Evolutionary conservation across 805 yeast species (phyloP).

Genomic region (Nakazawaea anatomiae): DNA sequence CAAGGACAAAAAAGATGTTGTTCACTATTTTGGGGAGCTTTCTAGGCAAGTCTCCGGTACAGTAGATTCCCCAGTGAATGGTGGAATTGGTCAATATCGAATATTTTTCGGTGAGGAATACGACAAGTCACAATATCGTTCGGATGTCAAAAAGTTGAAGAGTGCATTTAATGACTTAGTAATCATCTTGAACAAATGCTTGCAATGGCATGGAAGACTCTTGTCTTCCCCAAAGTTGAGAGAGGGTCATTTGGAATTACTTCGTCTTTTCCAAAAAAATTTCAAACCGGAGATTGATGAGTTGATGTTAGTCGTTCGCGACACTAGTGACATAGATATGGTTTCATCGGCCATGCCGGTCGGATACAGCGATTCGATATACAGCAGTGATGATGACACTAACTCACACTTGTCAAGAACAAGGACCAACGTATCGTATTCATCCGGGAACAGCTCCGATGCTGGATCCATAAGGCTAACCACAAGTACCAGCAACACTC

Average conservation of each 20-base stretch:
- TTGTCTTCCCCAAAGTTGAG: conserved; percentile 45
- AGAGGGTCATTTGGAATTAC: conserved; percentile 62
- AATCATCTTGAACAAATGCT: conserved; percentile 55
- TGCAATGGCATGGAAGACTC: conserved; percentile 62
- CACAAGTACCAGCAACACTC: background rate
- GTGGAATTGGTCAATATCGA: conserved; percentile 83
- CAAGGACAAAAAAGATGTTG: conserved; percentile 43
- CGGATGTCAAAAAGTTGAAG: conserved; percentile 24
- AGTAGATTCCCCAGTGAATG: conserved; percentile 88
- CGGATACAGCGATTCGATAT: conserved; percentile 7
- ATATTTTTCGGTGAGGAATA: conserved; percentile 48
- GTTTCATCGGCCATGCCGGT: background rate
- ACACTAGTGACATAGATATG: conserved; percentile 8
- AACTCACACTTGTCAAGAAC: conserved; percentile 22
- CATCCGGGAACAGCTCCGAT: background rate
- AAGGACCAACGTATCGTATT: conserved; percentile 5
- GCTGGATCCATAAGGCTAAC: background rate
- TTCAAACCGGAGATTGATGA: conserved; percentile 57
- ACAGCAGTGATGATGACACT: conserved; percentile 15
- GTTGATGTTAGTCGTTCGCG: conserved; percentile 22
- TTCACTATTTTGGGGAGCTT: conserved; percentile 52
- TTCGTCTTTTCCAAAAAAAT: conserved; percentile 57
- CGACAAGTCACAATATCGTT: conserved; percentile 16
- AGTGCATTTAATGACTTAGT: conserved; percentile 66
- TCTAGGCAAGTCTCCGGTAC: conserved; percentile 77